Percentiles rank a stretch among this genome's conserved stretches.
Conservation (phyloP, 805 yeast species). For the Candida ponderosae region DNA sequence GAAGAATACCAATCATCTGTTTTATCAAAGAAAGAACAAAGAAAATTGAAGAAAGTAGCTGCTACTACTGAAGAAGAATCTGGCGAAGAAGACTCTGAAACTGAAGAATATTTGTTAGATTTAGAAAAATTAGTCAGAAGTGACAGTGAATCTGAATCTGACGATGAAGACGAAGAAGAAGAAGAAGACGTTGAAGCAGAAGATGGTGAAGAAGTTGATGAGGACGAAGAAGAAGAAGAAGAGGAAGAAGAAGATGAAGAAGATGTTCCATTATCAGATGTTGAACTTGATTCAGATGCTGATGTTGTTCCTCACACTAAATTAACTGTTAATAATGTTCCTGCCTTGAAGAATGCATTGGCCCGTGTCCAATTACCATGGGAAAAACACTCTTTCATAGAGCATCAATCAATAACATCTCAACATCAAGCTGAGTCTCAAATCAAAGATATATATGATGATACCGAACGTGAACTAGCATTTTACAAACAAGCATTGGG, state of each 20-base stretch:
- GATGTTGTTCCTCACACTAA: slow-evolving; percentile 91
- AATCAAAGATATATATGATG: slow-evolving; percentile 87
- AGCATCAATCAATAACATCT: slow-evolving; percentile 71
- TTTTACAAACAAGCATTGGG: slow-evolving; percentile 91
- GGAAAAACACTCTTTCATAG: slow-evolving; percentile 65
- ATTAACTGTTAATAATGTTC: slow-evolving; percentile 76
- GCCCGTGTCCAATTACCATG: slow-evolving; percentile 56
- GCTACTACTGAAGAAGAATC: slow-evolving; percentile 17
- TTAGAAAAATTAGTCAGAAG: slow-evolving; percentile 48
- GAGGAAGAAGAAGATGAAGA: slow-evolving; percentile 65
- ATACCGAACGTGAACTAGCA: slow-evolving; percentile 90
- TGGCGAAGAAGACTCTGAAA: slow-evolving; percentile 35
- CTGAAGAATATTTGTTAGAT: slow-evolving; percentile 38
- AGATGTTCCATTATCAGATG: slow-evolving; percentile 85
- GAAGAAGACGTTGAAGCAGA: slow-evolving; percentile 31
- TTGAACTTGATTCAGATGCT: slow-evolving; percentile 88
- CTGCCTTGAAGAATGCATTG: slow-evolving; percentile 70
- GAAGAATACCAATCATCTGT: slow-evolving; percentile 39
- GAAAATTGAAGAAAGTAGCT: slow-evolving; percentile 44
- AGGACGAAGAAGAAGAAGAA: slow-evolving; percentile 44
- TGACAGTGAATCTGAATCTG: slow-evolving; percentile 31
- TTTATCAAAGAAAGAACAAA: slow-evolving; percentile 57
- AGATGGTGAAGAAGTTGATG: slow-evolving; percentile 38
- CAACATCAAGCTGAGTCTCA: slow-evolving; percentile 51
- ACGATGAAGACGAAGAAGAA: slow-evolving; percentile 28